Evolutionary conservation across 2,329 filamentous ascomycete genomes (phyloP), one percentile per base, ranked within the genome.

Genomic region (Blastomyces parvus): DNA sequence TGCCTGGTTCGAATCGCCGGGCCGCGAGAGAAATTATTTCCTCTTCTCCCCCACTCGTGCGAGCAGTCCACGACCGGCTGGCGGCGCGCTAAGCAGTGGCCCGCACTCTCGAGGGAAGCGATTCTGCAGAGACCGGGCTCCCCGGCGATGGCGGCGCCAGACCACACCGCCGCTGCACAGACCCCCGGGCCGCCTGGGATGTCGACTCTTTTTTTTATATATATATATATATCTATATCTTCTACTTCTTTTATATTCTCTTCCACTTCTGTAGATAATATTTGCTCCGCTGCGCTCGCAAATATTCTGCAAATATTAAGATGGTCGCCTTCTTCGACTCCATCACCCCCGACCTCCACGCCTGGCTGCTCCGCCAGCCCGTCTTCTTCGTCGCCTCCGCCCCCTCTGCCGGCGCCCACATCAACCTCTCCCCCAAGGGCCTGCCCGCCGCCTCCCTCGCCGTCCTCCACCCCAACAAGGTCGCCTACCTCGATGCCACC

Each of bases 341-440:
- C 46, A 80, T 89, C 65, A 73, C 80, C 3, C 72, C 79, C 7
- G 78, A 86, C 38, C 81, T 89, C 42, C 78, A 80, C 63, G 74
- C 79, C 50, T 91, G 88, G 87, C 83, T 86, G 60, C 79, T 86
- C 58, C 74, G 78, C 13, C 89, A 92, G 69, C 83, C 86, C 62
- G 77, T 92, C 69, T 91, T 91, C 81, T 91, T 88, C 79, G 86
- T 88, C 13, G 87, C 85, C 50, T 89, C 87, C 17, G 88, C 89
- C 0, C 88, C 88, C 0, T 81, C 85, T 33, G 80, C 81, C n/a
- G 86, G 84, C 25, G 75, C 78, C 1, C 88, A 92, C 76, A 80
- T 92, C 78, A 92, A 92, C 70, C 77, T 91, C 62, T 91, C 88
- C 0, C 88, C 89, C 59, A 91, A 92, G 74, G 88, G 89, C 59